Evolutionary conservation across 192 early-diverging fungal genomes (phyloP).

Genomic region (Linnemannia elongata): DNA sequence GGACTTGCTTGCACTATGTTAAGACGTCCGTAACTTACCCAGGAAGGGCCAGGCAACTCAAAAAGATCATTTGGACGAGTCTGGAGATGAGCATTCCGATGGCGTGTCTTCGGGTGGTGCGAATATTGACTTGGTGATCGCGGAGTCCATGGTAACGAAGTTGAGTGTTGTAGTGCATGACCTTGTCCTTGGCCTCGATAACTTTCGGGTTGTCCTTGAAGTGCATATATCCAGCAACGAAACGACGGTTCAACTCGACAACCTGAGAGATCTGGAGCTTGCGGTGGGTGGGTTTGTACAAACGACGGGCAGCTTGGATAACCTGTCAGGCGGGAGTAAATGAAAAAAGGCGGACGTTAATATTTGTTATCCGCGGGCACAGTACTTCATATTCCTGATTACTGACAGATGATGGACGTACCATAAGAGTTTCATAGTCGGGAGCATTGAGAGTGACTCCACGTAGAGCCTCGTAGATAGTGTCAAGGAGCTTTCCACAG

Average conservation of each 20-base stretch:
- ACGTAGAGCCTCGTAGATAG: constrained; percentile 81
- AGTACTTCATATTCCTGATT: too few relatives aligned
- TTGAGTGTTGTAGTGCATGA: constrained; percentile 87
- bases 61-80: constrained; percentile 72
- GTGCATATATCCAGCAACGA: constrained; percentile 85
- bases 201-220: constrained; percentile 88
- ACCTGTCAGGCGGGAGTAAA: constrained; percentile 58
- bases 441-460: constrained; percentile 91
- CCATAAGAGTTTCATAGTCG: constrained; percentile 92
- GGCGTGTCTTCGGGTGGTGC: constrained; percentile 74
- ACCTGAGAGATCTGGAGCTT: constrained; percentile 86
- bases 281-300: constrained; percentile 89
- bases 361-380: not conserved
- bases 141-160: constrained; percentile 91
- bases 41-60: constrained; percentile 84
- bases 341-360: not conserved
- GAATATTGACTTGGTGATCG: constrained; percentile 96
- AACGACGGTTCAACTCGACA: constrained; percentile 88
- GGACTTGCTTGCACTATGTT: not conserved
- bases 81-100: constrained; percentile 78
- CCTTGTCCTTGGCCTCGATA: constrained; percentile 75
- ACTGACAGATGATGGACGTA: constrained; percentile 5
- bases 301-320: constrained; percentile 90
- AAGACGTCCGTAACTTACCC: constrained; percentile 65
- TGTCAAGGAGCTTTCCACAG: constrained; percentile 79